Evolutionary conservation across 345 rosid genomes (phyloP).

Genomic region (Rubroshorea leprosula): DNA sequence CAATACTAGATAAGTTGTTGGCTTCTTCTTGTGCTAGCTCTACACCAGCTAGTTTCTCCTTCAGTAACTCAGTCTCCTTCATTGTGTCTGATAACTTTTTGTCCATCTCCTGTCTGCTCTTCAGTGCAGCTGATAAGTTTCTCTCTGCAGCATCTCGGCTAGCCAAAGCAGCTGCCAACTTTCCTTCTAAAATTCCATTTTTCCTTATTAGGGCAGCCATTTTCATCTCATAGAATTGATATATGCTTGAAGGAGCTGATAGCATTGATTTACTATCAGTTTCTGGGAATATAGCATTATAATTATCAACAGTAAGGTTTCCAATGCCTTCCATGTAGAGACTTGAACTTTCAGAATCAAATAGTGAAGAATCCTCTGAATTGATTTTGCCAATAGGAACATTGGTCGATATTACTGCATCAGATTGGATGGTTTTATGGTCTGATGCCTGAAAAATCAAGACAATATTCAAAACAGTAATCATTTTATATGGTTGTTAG

Average conservation of each 20-base stretch:
- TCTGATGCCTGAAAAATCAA: conserved; percentile 48
- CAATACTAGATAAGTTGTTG: conserved; percentile 71
- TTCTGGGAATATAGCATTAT: conserved; percentile 39
- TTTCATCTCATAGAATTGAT: conserved; percentile 70
- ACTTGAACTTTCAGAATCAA: conserved; percentile 37
- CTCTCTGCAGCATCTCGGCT: conserved; percentile 73
- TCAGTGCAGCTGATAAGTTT: conserved; percentile 52
- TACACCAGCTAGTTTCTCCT: conserved; percentile 69
- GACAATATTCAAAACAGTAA: background rate
- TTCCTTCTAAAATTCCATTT: conserved; percentile 72
- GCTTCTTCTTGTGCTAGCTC: conserved; percentile 92
- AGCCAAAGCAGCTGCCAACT: conserved; percentile 60
- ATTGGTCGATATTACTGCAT: conserved; percentile 23
- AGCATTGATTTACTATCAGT: conserved; percentile 38
- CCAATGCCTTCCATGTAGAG: conserved; percentile 34
- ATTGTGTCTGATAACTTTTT: conserved; percentile 49
- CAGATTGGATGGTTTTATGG: conserved; percentile 32
- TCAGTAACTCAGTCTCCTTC: conserved; percentile 81
- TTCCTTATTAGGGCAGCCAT: conserved; percentile 63
- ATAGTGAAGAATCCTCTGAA: conserved; percentile 40
- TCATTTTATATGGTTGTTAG: too few species aligned
- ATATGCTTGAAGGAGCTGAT: conserved; percentile 48
- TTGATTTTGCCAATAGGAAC: conserved; percentile 40
- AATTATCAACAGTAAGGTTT: conserved; percentile 34
- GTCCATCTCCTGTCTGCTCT: conserved; percentile 82